These are phyloP conservation scores for Fraxinus dipetala DNA, from an alignment of 305 asterid genomes.

Conservation along the genomic window DNA sequence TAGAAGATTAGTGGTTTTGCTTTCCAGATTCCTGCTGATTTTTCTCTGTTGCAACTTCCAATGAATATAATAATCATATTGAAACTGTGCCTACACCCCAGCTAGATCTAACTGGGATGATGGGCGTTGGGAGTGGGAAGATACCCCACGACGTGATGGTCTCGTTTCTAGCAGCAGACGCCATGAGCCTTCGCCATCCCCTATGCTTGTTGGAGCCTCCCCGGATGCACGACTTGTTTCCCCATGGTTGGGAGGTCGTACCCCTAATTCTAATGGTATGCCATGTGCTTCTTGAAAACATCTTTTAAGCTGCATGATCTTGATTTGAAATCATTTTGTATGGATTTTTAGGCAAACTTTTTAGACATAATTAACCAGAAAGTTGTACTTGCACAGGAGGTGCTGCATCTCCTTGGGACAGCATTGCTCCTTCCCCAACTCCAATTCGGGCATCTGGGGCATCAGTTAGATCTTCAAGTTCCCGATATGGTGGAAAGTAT, in stretches of 20 bases:
- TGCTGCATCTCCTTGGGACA: slow-evolving; percentile 88
- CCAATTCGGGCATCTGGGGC: slow-evolving; percentile 93
- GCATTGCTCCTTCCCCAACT: slow-evolving; percentile 84
- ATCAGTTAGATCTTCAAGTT: slow-evolving; percentile 61
- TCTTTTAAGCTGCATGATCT: slow-evolving; percentile 7
- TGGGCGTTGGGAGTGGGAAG: slow-evolving; percentile 97
- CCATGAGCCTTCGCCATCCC: slow-evolving; percentile 73
- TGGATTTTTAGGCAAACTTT: slow-evolving; percentile 23
- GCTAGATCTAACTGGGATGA: slow-evolving; percentile 98
- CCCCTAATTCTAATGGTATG: slow-evolving; percentile 70
- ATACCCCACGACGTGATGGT: slow-evolving; percentile 67
- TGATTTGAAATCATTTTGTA: slow-evolving; percentile 19
- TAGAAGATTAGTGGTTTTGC: neutral
- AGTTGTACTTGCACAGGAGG: slow-evolving; percentile 33
- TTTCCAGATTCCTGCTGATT: neutral
- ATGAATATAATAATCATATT: slow-evolving; percentile 1
- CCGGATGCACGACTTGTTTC: slow-evolving; percentile 95
- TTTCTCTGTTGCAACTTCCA: slow-evolving; percentile 7
- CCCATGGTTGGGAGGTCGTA: slow-evolving; percentile 87
- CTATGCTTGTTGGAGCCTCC: slow-evolving; percentile 76
- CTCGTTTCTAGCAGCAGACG: slow-evolving; percentile 48
- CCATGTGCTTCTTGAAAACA: neutral
- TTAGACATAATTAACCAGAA: slow-evolving; percentile 24
- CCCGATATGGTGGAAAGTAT: slow-evolving; percentile 61
- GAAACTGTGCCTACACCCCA: slow-evolving; percentile 24